Evolutionary conservation across 164 flowering plant species (phyloP), one percentile per base, ranked within the genome.

Genomic region (Annona squamosa): DNA sequence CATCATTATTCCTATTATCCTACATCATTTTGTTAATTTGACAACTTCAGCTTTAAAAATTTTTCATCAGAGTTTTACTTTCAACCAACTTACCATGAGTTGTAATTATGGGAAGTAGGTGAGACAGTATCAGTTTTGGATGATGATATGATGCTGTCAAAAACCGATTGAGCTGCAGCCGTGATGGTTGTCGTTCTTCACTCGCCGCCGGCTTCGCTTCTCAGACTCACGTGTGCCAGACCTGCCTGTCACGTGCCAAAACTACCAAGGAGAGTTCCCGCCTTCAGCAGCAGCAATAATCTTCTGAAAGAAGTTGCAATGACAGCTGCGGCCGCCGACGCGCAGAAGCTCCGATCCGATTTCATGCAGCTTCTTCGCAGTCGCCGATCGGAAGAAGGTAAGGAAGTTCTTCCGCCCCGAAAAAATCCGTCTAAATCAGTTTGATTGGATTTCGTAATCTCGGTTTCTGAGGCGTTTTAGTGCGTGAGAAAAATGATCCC

Each of bases 331-430:
- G 17, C 57, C 37, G 18, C 47, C 37, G 76, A 65, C 5, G 81
- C 75, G 9, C 77, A 75, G 45, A 71, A 80, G 75, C 83, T 92
- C n/a, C 84, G 91, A 10, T 80, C 80, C 16, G 78, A 87, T 17
- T 90, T 91, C 72, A 76, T 88, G 17, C 71, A 81, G 6, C 67
- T 84, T 18, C 86, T 91, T 2, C 89, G 86, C 37, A 77, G 84
- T 71, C 83, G 94, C 48, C 83, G 94, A 52, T 76, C 87, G 2
- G 76, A 72, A 5, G 85, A 87, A 79, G 90, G 91, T 85, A 19
- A 52, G 1, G 18, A 43, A 59, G 63, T 59, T 62, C 7, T 6
- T 9, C 19, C n/a, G 45, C 7, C 48, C 37, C 37, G 37, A 26
- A 26, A 26, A 46, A 18, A 43, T 4, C 16, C 48, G 37, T 67